Evolutionary conservation across 345 rosid genomes (phyloP).

Genomic region (Aegle marmelos): DNA sequence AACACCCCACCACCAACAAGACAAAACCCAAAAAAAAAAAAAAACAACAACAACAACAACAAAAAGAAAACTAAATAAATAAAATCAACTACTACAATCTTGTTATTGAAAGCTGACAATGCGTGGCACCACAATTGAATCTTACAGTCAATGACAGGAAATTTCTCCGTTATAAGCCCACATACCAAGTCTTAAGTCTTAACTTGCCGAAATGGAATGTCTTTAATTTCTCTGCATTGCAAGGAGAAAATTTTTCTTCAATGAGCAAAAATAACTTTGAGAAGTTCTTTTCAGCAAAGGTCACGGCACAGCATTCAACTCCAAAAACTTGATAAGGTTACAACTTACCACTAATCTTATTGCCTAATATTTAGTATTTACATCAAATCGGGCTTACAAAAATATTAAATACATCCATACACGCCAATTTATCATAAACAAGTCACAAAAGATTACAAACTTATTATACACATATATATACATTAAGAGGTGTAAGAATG

Average conservation of each 20-base stretch:
- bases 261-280: too few relatives aligned
- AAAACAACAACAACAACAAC: too few relatives aligned
- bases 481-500: constrained; percentile 11
- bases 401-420: background rate
- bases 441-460: constrained; percentile 9
- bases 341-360: background rate
- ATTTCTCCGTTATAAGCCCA: background rate
- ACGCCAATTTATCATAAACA: background rate
- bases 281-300: background rate
- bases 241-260: too few relatives aligned
- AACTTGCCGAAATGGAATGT: too few relatives aligned
- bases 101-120: background rate
- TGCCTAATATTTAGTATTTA: constrained; percentile 6
- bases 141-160: background rate
- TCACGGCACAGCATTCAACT: background rate
- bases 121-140: background rate
- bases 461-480: background rate
- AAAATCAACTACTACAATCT: background rate
- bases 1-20: too few relatives aligned
- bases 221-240: too few relatives aligned
- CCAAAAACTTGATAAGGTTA: background rate
- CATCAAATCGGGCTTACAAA: background rate
- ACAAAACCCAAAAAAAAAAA: too few relatives aligned
- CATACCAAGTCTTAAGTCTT: too few relatives aligned
- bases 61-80: too few relatives aligned